These are phyloP conservation scores for Cucurbita maxima DNA, from an alignment of 306 rosid genomes.

Conservation along the genomic window DNA sequence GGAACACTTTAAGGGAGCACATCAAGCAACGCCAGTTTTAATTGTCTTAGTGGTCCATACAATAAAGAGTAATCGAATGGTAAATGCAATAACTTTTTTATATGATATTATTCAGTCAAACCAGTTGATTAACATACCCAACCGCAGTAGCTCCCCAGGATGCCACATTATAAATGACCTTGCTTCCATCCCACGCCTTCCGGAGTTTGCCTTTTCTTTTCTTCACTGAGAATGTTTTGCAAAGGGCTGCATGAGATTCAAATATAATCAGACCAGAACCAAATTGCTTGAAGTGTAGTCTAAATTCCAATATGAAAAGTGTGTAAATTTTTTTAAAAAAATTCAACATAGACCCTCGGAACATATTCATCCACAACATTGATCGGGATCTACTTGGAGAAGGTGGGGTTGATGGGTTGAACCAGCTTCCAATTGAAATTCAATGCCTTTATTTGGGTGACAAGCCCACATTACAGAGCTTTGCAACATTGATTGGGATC, in stretches of 20 bases:
- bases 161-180: constrained; percentile 85
- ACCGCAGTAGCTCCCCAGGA: constrained; percentile 98
- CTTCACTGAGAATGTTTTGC: constrained; percentile 86
- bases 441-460: background rate
- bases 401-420: background rate
- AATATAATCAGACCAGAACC: constrained; percentile 18
- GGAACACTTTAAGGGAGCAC: background rate
- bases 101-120: background rate
- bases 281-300: background rate
- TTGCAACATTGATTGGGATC: background rate
- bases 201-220: constrained; percentile 88
- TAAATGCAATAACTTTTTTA: background rate
- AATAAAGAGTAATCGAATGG: background rate
- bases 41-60: background rate
- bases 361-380: background rate
- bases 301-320: background rate
- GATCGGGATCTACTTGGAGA: background rate
- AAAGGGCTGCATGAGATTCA: constrained; percentile 43
- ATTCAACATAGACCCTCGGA: background rate
- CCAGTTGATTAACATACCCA: constrained; percentile 38
- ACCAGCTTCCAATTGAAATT: background rate
- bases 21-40: background rate
- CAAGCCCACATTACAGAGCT: background rate
- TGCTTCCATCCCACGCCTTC: constrained; percentile 97
- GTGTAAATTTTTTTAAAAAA: background rate